phyloP scores from a whole-genome alignment of 2,329 filamentous ascomycete species.

The Sporothrix globosa region DNA sequence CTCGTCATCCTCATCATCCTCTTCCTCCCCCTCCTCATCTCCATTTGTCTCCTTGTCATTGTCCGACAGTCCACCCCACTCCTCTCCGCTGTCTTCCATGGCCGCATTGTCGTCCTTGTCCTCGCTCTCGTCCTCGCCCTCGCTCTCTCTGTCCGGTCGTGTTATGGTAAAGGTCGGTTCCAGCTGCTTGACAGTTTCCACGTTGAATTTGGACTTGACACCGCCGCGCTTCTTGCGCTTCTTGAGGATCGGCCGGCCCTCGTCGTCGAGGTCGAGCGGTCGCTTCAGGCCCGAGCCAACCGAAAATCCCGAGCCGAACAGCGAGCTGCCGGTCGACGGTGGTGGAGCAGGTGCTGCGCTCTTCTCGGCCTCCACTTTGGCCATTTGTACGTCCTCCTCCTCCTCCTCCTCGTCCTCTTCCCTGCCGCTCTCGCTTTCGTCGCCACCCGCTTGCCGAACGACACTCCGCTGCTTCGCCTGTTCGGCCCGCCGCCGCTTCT shows the following conservation, averaged over 20 bases:
- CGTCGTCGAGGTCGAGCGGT: constrained; percentile 77
- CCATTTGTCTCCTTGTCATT: constrained; percentile 42
- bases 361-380: neutral
- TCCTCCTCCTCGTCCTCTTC: constrained; percentile 25
- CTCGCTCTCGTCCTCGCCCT: neutral
- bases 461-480: constrained; percentile 60
- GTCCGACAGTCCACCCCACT: constrained; percentile 66
- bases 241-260: constrained; percentile 78
- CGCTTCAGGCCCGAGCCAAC: constrained; percentile 83
- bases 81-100: constrained; percentile 47
- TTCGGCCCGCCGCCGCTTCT: constrained; percentile 72
- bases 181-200: constrained; percentile 60
- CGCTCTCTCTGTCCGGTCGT: constrained; percentile 13
- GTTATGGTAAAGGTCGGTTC: constrained; percentile 2
- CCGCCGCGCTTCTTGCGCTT: constrained; percentile 76
- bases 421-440: constrained; percentile 43
- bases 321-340: constrained; percentile 8
- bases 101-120: constrained; percentile 42
- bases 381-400: constrained; percentile 35
- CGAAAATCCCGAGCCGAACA: constrained; percentile 29
- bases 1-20: constrained; percentile 41
- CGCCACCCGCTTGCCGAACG: constrained; percentile 47
- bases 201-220: constrained; percentile 68
- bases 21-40: constrained; percentile 41
- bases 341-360: neutral